A percentile compares a stretch with the other conserved stretches of the same genome.
These are phyloP conservation scores for Hypoxylon lenormandii DNA, from an alignment of 495 filamentous ascomycete genomes.

Conservation along the genomic window DNA sequence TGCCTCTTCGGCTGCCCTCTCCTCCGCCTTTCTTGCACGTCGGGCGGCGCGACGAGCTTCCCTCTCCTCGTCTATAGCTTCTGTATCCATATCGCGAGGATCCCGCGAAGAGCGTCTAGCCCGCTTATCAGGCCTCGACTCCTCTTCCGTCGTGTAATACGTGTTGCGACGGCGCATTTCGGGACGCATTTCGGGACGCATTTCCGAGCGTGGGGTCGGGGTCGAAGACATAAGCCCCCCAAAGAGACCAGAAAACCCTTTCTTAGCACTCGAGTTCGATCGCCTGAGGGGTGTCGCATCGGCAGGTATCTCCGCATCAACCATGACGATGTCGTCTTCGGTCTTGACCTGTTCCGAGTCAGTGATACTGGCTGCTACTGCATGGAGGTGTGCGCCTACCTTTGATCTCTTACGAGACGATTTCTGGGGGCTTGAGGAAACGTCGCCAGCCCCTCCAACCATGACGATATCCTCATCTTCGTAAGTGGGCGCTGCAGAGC, in stretches of 20 bases:
- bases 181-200: constrained; percentile 24
- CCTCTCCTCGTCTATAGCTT: constrained; percentile 58
- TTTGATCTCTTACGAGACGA: constrained; percentile 59
- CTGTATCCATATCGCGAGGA: constrained; percentile 38
- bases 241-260: constrained; percentile 59
- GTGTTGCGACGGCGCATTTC: constrained; percentile 61
- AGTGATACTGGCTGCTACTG: constrained; percentile 32
- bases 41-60: constrained; percentile 67
- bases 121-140: constrained; percentile 48
- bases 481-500: constrained; percentile 20
- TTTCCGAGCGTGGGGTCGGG: constrained; percentile 31
- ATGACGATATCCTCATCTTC: constrained; percentile 63
- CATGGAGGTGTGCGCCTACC: constrained; percentile 47
- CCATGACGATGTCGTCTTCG: constrained; percentile 59
- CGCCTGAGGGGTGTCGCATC: constrained; percentile 55
- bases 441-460: constrained; percentile 56
- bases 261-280: constrained; percentile 58
- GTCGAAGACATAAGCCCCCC: constrained; percentile 55
- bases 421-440: constrained; percentile 58
- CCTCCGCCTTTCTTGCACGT: constrained; percentile 60
- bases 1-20: constrained; percentile 62
- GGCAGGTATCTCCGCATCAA: constrained; percentile 50
- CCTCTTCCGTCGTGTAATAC: constrained; percentile 58
- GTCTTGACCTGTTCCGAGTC: constrained; percentile 44
- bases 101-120: constrained; percentile 35